phyloP scores from a whole-genome alignment of 2,329 filamentous ascomycete species.

The Xylaria hypoxylon region DNA sequence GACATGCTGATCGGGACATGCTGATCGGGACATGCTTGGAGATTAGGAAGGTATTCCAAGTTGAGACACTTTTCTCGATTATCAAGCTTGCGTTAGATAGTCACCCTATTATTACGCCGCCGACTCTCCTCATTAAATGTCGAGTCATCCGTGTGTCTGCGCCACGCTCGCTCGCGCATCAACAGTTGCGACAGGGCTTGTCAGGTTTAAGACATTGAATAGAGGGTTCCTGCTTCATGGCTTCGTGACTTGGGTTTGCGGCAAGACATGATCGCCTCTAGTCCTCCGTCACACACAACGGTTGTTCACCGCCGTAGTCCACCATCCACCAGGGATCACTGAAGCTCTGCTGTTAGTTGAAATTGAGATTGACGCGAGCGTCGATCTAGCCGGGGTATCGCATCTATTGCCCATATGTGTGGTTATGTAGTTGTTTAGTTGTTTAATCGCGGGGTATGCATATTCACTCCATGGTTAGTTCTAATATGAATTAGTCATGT shows the following conservation, averaged over 20 bases:
- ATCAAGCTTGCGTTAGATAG: background rate
- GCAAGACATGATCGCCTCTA: slow-evolving; percentile 6
- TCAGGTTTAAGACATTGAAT: background rate
- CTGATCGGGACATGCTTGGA: background rate
- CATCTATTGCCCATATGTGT: no score
- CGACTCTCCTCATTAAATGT: background rate
- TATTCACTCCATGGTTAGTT: background rate
- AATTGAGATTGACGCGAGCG: no score
- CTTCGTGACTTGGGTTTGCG: background rate
- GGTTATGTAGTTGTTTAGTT: no score
- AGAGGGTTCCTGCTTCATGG: background rate
- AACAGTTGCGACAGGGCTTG: background rate
- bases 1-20: no score
- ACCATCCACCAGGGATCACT: no score
- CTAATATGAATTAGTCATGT: background rate
- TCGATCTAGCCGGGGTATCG: background rate
- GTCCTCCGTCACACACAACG: background rate
- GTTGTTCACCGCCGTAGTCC: background rate
- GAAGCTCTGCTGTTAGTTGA: no score
- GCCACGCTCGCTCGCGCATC: background rate
- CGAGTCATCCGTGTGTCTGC: background rate
- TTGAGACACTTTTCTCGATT: background rate
- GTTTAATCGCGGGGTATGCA: slow-evolving; percentile 6
- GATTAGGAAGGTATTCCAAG: background rate
- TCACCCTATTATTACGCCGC: background rate